Conservation (phyloP, 2,329 filamentous ascomycete genomes). For the Sporothrix brunneoviolacea region DNA sequence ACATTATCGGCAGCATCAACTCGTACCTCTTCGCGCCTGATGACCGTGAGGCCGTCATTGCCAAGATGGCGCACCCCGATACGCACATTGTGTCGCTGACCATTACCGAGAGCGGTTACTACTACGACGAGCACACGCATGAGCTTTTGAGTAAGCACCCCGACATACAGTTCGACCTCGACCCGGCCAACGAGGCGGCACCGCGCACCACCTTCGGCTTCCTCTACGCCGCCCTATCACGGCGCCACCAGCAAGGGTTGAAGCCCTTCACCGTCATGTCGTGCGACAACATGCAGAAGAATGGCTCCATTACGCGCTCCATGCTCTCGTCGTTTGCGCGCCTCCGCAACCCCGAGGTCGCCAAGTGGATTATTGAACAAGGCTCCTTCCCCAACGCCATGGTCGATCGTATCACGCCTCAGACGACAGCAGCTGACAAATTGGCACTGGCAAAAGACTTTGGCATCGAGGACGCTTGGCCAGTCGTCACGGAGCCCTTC, state of each 20-base stretch:
- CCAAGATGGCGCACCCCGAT: constrained; percentile 48
- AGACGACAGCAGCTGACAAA: constrained; percentile 41
- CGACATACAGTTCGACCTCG: constrained; percentile 44
- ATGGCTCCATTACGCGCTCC: constrained; percentile 44
- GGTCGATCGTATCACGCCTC: constrained; percentile 50
- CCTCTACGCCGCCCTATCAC: constrained; percentile 43
- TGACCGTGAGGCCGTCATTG: constrained; percentile 43
- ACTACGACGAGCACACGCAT: constrained; percentile 53
- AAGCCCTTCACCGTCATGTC: constrained; percentile 49
- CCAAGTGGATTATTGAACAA: constrained; percentile 41
- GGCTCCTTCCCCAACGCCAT: constrained; percentile 48
- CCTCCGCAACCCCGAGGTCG: constrained; percentile 39
- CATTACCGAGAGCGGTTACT: constrained; percentile 51
- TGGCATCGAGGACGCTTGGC: constrained; percentile 44
- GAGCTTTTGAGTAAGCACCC: constrained; percentile 41
- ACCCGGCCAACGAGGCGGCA: constrained; percentile 35
- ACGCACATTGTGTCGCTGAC: constrained; percentile 49
- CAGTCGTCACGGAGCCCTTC: constrained; percentile 49
- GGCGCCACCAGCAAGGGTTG: constrained; percentile 38
- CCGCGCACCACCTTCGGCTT: constrained; percentile 46
- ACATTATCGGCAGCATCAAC: constrained; percentile 46
- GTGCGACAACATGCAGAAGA: constrained; percentile 53
- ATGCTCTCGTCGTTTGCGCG: constrained; percentile 46
- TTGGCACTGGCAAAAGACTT: constrained; percentile 36
- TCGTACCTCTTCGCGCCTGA: constrained; percentile 47